Conservation (phyloP, 1,284 basidiomycete species). For the Phlebopus sp. region DNA sequence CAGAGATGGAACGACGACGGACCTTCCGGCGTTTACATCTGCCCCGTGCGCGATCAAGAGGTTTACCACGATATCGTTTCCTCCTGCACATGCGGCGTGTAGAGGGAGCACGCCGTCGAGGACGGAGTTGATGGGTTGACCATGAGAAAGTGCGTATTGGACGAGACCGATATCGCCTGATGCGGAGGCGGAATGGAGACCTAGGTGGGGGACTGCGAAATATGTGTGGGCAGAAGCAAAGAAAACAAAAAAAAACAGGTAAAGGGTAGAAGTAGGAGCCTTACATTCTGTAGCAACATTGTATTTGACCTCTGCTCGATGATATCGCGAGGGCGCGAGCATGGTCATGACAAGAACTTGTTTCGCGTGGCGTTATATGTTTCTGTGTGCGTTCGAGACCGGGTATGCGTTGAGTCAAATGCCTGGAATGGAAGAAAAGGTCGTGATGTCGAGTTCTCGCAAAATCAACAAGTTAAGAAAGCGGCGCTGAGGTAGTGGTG, state of each 20-base stretch:
- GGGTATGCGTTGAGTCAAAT: not conserved
- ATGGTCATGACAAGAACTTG: slow-evolving; percentile 6
- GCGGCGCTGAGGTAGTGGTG: no score
- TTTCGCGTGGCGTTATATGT: not conserved
- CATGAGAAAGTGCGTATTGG: slow-evolving; percentile 85
- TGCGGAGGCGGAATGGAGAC: slow-evolving; percentile 85
- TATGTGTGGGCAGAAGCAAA: not conserved
- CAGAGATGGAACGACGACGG: slow-evolving; percentile 14
- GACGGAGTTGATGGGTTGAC: slow-evolving; percentile 91
- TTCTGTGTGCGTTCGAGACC: no score
- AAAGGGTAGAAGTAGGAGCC: not conserved
- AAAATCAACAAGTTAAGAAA: no score
- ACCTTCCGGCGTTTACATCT: slow-evolving; percentile 90
- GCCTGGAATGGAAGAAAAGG: no score
- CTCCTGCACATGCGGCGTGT: slow-evolving; percentile 87
- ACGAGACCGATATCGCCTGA: slow-evolving; percentile 87
- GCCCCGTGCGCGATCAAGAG: slow-evolving; percentile 87
- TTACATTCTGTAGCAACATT: slow-evolving; percentile 78
- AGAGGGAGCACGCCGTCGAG: slow-evolving; percentile 89
- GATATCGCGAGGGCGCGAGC: slow-evolving; percentile 19
- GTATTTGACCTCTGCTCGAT: slow-evolving; percentile 62
- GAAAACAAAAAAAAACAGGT: not conserved
- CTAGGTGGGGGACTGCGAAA: slow-evolving; percentile 74
- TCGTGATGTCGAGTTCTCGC: no score
- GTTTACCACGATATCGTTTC: slow-evolving; percentile 80